Base-by-base conservation (phyloP, 768 basidiomycete genomes). In the Russula brevipes region DNA sequence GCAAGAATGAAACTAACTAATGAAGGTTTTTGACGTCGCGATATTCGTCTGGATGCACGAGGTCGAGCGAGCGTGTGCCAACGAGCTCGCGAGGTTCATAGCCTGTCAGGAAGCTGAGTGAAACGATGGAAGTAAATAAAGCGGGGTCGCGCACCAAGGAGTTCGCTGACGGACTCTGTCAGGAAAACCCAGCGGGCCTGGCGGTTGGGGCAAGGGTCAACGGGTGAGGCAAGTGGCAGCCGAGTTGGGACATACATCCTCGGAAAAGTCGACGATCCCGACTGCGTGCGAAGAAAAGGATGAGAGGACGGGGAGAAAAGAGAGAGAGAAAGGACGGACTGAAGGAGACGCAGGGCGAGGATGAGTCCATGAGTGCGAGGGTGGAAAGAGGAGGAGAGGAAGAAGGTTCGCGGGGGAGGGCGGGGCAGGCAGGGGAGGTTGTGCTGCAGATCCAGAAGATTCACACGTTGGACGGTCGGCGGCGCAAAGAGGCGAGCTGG, bases 11-110 rank as follows among this genome's bases (percentile, higher is more conserved):
- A 65, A 71, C 80, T 46, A 68, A 89, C 88, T 87, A 87, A 72
- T 91, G 90, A 45, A 90, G 76, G 63, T 79, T 78, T 69, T 81
- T 81, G n/a, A 87, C 82, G 41, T 82, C 80, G 35, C 80, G 72
- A 67, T 85, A 85, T 71, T 92, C 89, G 56, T 91, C 90, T 2
- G 89, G 89, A 71, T 92, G 90, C 35, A 89, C 88, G 64, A 91
- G 85, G 58, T 88, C 83, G 49, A 91, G 76, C 2, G 86, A 88
- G 4, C 88, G 82, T 39, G 76, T 79, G 2, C 87, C 87, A 58
- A 88, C 78, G 64, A 91, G 79, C 68, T 91, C 89, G 56, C 78
- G 76, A 8, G 88, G 86, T 68, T 91, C 89, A 69, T 80, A 91
- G 54, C 89, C 89, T 91, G 69, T 24, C 30, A 39, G n/a, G 53